These are phyloP conservation scores for Suhomyces xylopsoci DNA, from an alignment of 805 yeast genomes.

Conservation along the genomic window DNA sequence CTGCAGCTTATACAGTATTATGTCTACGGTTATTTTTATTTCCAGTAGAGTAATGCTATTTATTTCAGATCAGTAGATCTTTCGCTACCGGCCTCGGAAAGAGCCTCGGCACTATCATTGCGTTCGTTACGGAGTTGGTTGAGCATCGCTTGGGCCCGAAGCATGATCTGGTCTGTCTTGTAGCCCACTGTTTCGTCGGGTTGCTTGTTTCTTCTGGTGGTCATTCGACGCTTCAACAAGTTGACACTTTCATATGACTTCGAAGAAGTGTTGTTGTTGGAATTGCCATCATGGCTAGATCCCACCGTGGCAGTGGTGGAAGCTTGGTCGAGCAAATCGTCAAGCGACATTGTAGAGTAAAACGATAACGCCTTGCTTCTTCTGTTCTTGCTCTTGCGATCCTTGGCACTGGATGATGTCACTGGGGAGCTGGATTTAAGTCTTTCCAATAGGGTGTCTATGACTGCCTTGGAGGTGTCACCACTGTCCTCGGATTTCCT, in stretches of 20 bases:
- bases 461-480: constrained; percentile 22
- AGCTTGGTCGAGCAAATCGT: constrained; percentile 15
- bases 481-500: background rate
- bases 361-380: constrained; percentile 34
- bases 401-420: constrained; percentile 12
- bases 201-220: constrained; percentile 25
- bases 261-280: background rate
- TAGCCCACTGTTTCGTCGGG: constrained; percentile 4
- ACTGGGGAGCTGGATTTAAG: constrained; percentile 29
- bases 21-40: background rate
- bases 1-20: no score
- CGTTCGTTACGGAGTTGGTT: constrained; percentile 26
- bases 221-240: constrained; percentile 35
- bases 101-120: constrained; percentile 1
- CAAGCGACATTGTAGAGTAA: constrained; percentile 27
- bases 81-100: background rate
- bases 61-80: background rate
- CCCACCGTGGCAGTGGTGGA: background rate
- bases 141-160: constrained; percentile 42
- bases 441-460: constrained; percentile 30
- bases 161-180: constrained; percentile 27
- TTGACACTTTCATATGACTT: constrained; percentile 36
- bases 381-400: constrained; percentile 18
- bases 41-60: background rate
- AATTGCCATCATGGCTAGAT: background rate